Evolutionary conservation across 768 basidiomycete species (phyloP), one percentile per base, ranked within the genome.

Genomic region (Lepiota brunneoincarnata): DNA sequence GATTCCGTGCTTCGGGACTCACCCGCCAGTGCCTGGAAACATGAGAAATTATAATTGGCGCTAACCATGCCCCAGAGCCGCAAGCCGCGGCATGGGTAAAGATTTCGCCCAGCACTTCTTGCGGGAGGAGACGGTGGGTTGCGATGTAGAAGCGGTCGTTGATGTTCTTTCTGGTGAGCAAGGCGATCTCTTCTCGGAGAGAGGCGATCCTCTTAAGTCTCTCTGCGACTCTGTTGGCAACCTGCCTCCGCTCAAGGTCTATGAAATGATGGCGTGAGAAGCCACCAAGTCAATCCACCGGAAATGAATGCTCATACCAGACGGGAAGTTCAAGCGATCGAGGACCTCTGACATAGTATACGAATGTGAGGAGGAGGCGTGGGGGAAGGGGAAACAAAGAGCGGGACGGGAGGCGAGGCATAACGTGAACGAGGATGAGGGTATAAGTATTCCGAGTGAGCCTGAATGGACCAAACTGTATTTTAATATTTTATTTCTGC

Each of bases 21-120:
- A 57, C 55, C n/a, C 55, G 49, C 55, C 55, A 57, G 24, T 51
- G 43, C 23, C 45, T 26, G 24, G 55, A 57, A 12, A 57, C 55
- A 24, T 57, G 55, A 24, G 55, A 57, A 28, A 57, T 48, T 6
- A 57, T 28, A 24, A 54, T 20, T 11, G 51, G 51, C 5, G 56
- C 56, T 26, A 57, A 26, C 56, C 56, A 57, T 17, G 28, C 23
- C 11, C 43, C 46, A 26, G 44, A 21, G 14, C 44, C 21, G 14
- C 34, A 34, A 36, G 38, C 28, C 2, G 37, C 56, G 18, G 45
- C 44, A n/a, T 51, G 42, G 18, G 15, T 21, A 24, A 54, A 57
- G 14, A 57, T 48, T 42, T 57, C 56, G 10, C 51, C 51, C 7
- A 57, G 44, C 14, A 57, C 36, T 35, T 57, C 51, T 24, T 44